Evolutionary conservation across 495 filamentous ascomycete species (phyloP).

Genomic region (Xylaria intraflava): DNA sequence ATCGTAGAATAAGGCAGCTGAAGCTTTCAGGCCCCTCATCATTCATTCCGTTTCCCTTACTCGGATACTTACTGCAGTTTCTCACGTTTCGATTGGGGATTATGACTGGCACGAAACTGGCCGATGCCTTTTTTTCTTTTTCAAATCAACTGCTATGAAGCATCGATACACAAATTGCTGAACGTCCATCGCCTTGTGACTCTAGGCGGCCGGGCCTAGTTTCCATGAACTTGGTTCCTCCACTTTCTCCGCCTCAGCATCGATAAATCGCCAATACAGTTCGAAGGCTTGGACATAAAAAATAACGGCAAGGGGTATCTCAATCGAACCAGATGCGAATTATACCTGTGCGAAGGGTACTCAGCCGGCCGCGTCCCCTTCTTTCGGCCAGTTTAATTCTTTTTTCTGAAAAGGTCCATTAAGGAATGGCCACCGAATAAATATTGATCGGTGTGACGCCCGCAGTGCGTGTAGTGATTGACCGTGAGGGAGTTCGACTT

Average conservation of each 20-base stretch:
- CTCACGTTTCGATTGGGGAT: too few species aligned
- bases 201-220: too few species aligned
- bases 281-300: background rate
- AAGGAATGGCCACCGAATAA: slow-evolving; percentile 24
- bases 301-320: slow-evolving; percentile 6
- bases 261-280: background rate
- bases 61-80: too few species aligned
- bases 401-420: slow-evolving; percentile 14
- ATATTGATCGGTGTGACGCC: slow-evolving; percentile 28
- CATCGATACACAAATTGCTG: too few species aligned
- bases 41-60: too few species aligned
- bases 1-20: too few species aligned
- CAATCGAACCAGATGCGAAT: slow-evolving; percentile 2
- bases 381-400: slow-evolving; percentile 8
- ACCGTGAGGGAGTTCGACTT: slow-evolving; percentile 26
- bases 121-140: too few species aligned
- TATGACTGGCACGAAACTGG: too few species aligned
- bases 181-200: too few species aligned
- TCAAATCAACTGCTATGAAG: too few species aligned
- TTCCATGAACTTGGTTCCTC: background rate
- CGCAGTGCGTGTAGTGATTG: slow-evolving; percentile 29
- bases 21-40: too few species aligned
- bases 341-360: background rate
- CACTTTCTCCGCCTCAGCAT: too few species aligned
- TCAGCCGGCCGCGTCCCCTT: background rate